phyloP scores from a whole-genome alignment of 179 eudicot species.

The Gypsophila paniculata region DNA sequence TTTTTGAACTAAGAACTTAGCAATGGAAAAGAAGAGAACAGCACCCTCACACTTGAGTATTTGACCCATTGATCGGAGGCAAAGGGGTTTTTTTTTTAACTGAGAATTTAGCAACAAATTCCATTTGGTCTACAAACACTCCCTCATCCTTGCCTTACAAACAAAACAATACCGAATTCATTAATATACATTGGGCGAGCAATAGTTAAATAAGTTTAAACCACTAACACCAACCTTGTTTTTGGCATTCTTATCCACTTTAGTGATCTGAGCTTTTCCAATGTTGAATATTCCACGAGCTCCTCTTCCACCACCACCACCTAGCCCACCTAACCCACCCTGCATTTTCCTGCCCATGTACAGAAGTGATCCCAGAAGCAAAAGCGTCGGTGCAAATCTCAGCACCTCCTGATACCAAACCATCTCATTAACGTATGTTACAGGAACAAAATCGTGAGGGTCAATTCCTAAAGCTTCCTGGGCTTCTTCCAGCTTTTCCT shows the following conservation, averaged over 20 bases:
- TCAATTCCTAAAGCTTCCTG: constrained; percentile 67
- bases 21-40: too few species aligned
- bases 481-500: constrained; percentile 76
- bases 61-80: too few species aligned
- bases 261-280: constrained; percentile 67
- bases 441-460: constrained; percentile 65
- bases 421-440: constrained; percentile 52
- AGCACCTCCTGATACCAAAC: constrained; percentile 53
- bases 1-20: too few species aligned
- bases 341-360: constrained; percentile 56
- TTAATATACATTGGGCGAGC: not conserved
- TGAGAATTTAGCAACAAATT: too few species aligned
- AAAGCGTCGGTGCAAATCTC: constrained; percentile 48
- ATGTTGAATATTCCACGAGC: constrained; percentile 72
- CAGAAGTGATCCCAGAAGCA: constrained; percentile 50
- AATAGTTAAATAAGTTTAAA: not conserved
- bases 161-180: not conserved
- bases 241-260: constrained; percentile 71
- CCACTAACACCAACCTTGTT: constrained; percentile 49
- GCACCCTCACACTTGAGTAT: too few species aligned
- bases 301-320: constrained; percentile 55
- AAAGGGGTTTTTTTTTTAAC: too few species aligned
- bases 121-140: too few species aligned
- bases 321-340: constrained; percentile 54
- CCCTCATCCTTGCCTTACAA: not conserved